Evolutionary conservation across 345 rosid species (phyloP).

Genomic region (Corchorus olitorius): DNA sequence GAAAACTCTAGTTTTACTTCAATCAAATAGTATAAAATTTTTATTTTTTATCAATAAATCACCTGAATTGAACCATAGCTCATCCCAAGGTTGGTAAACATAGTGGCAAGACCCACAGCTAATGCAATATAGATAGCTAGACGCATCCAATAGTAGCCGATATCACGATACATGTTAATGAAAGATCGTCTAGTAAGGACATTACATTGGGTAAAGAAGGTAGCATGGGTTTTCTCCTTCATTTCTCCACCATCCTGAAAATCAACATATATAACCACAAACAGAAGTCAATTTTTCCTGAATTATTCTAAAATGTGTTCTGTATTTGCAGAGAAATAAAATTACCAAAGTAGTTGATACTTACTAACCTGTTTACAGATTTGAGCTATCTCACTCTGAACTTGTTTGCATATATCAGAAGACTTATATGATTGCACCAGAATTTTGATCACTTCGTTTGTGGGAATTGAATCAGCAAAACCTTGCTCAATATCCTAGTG

Average conservation of each 20-base stretch:
- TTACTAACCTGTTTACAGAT: conserved; percentile 30
- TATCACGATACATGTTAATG: conserved; percentile 62
- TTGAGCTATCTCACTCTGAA: conserved; percentile 26
- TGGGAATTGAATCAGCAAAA: conserved; percentile 5
- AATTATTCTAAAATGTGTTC: too few species aligned
- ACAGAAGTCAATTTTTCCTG: background rate
- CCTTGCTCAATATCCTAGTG: conserved; percentile 47
- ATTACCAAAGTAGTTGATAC: background rate
- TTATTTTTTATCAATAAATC: background rate
- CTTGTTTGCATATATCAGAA: conserved; percentile 29
- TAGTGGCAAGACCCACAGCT: conserved; percentile 46
- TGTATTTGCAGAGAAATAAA: background rate
- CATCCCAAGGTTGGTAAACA: conserved; percentile 31
- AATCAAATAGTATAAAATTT: too few species aligned
- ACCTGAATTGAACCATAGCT: conserved; percentile 32
- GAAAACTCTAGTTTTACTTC: too few species aligned
- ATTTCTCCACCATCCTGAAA: background rate
- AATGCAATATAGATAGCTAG: conserved; percentile 44
- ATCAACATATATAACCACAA: too few species aligned
- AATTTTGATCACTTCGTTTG: conserved; percentile 41
- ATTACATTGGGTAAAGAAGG: conserved; percentile 43
- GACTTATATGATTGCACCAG: conserved; percentile 40
- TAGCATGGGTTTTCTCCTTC: conserved; percentile 16
- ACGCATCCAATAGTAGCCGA: conserved; percentile 63
- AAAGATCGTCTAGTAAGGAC: conserved; percentile 52